Percentiles rank a stretch among this genome's conserved stretches.
phyloP scores from a whole-genome alignment of 1,284 basidiomycete species.

The Takashimella koratensis region DNA sequence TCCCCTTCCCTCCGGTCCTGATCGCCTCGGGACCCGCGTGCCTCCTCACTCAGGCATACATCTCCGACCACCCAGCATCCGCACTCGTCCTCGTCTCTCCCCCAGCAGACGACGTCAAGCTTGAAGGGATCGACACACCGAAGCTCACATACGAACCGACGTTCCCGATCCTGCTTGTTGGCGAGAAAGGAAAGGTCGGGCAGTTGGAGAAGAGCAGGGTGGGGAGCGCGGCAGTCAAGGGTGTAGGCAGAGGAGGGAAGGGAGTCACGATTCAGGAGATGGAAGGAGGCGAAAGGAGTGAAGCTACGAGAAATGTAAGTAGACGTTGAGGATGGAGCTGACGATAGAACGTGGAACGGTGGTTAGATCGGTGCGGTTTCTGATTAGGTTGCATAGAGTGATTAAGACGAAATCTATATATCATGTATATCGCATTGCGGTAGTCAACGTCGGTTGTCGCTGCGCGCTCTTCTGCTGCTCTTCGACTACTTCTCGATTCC shows the following conservation, averaged over 20 bases:
- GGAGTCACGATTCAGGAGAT: conserved; percentile 34
- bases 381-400: too few species aligned
- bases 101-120: conserved; percentile 44
- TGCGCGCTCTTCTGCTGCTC: too few species aligned
- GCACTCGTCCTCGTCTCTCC: conserved; percentile 62
- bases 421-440: too few species aligned
- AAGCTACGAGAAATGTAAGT: conserved; percentile 36
- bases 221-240: conserved; percentile 19
- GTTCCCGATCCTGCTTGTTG: conserved; percentile 58
- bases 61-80: conserved; percentile 61
- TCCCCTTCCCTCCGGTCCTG: conserved; percentile 63
- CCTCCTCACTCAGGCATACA: conserved; percentile 62
- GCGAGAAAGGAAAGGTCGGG: conserved; percentile 4
- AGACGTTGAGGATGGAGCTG: conserved; percentile 3
- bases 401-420: too few species aligned
- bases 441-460: too few species aligned
- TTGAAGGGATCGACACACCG: conserved; percentile 30
- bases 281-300: conserved; percentile 29
- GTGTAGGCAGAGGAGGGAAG: conserved; percentile 38
- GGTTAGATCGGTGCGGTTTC: conserved; percentile 48
- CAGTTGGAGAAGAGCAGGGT: conserved; percentile 12
- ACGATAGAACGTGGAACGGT: conserved; percentile 43
- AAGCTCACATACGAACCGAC: conserved; percentile 62
- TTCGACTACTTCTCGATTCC: too few species aligned
- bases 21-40: conserved; percentile 55